Evolutionary conservation across 208 protist genomes (phyloP).

Genomic region (Borovskyia barvae): DNA sequence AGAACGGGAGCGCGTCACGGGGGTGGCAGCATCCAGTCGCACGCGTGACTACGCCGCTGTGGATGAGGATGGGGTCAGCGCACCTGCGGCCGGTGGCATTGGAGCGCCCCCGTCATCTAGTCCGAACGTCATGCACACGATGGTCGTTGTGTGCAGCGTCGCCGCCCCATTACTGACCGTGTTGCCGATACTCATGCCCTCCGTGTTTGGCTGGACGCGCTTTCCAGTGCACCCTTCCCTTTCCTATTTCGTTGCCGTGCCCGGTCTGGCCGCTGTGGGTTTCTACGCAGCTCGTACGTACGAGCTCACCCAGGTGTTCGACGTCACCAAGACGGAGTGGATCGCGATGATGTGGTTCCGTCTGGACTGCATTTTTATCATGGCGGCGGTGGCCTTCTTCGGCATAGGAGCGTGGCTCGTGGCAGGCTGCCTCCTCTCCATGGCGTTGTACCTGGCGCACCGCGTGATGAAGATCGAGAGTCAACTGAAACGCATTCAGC

Average conservation of each 20-base stretch:
- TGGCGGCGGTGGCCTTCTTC: conserved; percentile 56
- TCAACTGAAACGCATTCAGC: conserved; percentile 40
- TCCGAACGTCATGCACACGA: conserved; percentile 48
- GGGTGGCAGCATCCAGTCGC: conserved; percentile 5
- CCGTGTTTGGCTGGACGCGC: conserved; percentile 41
- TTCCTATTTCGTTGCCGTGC: conserved; percentile 36
- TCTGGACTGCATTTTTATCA: conserved; percentile 72
- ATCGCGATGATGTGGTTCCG: conserved; percentile 85
- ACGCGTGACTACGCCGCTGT: conserved; percentile 11
- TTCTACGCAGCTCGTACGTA: conserved; percentile 53
- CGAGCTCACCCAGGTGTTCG: conserved; percentile 23
- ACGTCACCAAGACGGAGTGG: conserved; percentile 70
- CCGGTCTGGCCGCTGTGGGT: conserved; percentile 39
- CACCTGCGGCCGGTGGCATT: neutral
- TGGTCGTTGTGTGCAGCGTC: conserved; percentile 54
- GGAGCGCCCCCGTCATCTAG: neutral
- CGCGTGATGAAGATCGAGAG: conserved; percentile 77
- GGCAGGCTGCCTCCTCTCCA: conserved; percentile 36
- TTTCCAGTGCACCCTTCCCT: conserved; percentile 39
- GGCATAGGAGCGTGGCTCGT: conserved; percentile 60
- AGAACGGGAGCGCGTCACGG: conserved; percentile 29
- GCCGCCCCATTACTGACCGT: conserved; percentile 40
- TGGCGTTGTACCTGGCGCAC: conserved; percentile 67
- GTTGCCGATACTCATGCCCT: conserved; percentile 41
- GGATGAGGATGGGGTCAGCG: conserved; percentile 2